These are phyloP conservation scores for Pleurotus ostreatus DNA, from an alignment of 768 basidiomycete genomes.

Conservation along the genomic window DNA sequence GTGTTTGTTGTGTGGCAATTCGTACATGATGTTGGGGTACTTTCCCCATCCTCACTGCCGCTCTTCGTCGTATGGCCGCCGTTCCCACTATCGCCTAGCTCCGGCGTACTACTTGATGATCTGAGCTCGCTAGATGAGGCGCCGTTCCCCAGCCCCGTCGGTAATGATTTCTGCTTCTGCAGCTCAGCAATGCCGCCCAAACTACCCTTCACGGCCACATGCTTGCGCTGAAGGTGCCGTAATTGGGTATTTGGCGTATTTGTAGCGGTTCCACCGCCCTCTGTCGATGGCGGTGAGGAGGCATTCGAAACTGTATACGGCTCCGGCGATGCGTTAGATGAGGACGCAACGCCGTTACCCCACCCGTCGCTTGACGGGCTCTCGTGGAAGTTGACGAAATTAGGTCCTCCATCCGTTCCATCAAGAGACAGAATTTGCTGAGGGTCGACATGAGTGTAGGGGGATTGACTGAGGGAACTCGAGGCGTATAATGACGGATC, in stretches of 20 bases:
- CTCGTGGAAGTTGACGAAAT: constrained; percentile 54
- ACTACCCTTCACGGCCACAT: constrained; percentile 56
- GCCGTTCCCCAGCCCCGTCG: constrained; percentile 15
- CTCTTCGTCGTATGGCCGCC: constrained; percentile 29
- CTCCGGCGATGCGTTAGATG: constrained; percentile 72
- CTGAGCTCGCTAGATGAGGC: constrained; percentile 35
- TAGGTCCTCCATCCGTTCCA: constrained; percentile 34
- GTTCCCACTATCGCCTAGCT: constrained; percentile 35
- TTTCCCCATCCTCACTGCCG: constrained; percentile 62
- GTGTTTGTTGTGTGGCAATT: constrained; percentile 97
- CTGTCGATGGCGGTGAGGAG: constrained; percentile 69
- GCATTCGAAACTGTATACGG: constrained; percentile 66
- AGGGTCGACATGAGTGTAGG: constrained; percentile 86
- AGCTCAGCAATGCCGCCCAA: constrained; percentile 36
- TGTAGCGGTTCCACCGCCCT: constrained; percentile 31
- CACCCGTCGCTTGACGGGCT: constrained; percentile 84
- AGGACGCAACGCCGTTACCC: constrained; percentile 63
- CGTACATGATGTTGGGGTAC: constrained; percentile 79
- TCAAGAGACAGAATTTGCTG: constrained; percentile 65
- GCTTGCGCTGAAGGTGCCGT: constrained; percentile 44
- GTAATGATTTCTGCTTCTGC: constrained; percentile 46
- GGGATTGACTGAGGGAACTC: constrained; percentile 34
- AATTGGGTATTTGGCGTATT: neutral
- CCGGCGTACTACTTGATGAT: constrained; percentile 68
- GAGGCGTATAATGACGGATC: constrained; percentile 40